Conservation (phyloP, 805 yeast species). For the Sugiyamaella mastotermitis region DNA sequence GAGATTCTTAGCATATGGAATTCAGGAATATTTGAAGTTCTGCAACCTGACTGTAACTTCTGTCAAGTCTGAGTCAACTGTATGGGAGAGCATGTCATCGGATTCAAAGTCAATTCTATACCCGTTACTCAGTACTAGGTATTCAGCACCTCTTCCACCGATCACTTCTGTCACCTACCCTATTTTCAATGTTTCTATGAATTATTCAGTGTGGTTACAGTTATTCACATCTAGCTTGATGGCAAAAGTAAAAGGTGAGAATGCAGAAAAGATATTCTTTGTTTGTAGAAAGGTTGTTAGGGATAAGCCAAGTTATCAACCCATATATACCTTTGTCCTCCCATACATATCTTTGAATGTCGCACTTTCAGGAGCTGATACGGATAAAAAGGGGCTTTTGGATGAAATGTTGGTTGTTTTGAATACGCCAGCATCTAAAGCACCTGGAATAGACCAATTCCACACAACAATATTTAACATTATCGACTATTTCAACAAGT, state of each 20-base stretch:
- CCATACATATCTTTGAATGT: slow-evolving; percentile 72
- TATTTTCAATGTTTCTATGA: slow-evolving; percentile 38
- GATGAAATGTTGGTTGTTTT: slow-evolving; percentile 59
- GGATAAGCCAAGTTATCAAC: slow-evolving; percentile 52
- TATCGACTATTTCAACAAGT: slow-evolving; percentile 76
- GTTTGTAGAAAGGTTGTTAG: slow-evolving; percentile 60
- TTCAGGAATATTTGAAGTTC: slow-evolving; percentile 76
- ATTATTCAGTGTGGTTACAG: slow-evolving; percentile 64
- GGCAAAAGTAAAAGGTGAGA: slow-evolving; percentile 32
- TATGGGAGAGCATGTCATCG: slow-evolving; percentile 62
- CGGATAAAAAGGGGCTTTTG: slow-evolving; percentile 39
- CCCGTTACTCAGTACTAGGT: slow-evolving; percentile 71
- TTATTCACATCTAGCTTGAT: slow-evolving; percentile 63
- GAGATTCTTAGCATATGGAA: slow-evolving; percentile 74
- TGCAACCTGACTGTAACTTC: slow-evolving; percentile 40
- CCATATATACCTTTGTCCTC: slow-evolving; percentile 62
- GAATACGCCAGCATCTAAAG: slow-evolving; percentile 37
- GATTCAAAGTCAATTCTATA: slow-evolving; percentile 65
- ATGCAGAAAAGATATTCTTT: slow-evolving; percentile 44
- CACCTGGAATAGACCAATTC: slow-evolving; percentile 54
- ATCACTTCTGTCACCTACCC: slow-evolving; percentile 55
- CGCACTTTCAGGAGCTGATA: slow-evolving; percentile 42
- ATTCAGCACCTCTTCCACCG: slow-evolving; percentile 47
- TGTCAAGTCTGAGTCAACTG: slow-evolving; percentile 20
- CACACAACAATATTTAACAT: slow-evolving; percentile 44